Conservation (phyloP, 1,139 yeast species). For the Arxiozyma slooffiae region DNA sequence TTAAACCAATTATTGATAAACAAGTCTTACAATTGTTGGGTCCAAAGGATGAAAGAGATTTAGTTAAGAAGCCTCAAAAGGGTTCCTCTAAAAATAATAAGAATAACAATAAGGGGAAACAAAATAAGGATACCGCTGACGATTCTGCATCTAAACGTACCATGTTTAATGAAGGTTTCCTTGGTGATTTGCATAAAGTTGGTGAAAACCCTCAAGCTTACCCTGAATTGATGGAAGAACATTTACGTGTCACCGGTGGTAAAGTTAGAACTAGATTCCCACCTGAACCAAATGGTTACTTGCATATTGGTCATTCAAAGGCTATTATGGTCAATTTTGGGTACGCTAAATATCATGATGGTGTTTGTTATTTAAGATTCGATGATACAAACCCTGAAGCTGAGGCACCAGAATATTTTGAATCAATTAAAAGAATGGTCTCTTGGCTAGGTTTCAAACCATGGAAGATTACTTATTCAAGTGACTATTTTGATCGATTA, state of each 20-base stretch:
- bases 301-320: constrained; percentile 96
- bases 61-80: constrained; percentile 69
- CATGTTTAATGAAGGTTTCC: constrained; percentile 91
- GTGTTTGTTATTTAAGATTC: constrained; percentile 81
- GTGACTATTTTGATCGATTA: constrained; percentile 85
- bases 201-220: constrained; percentile 89
- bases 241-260: constrained; percentile 67
- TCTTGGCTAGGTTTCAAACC: constrained; percentile 91
- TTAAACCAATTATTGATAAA: constrained; percentile 79
- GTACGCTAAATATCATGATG: constrained; percentile 74
- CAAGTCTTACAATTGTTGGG: constrained; percentile 64
- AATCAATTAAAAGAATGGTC: constrained; percentile 73
- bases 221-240: constrained; percentile 76
- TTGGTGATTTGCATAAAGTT: constrained; percentile 89
- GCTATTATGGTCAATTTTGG: constrained; percentile 97
- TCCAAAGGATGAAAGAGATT: constrained; percentile 93
- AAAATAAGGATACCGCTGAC: constrained; percentile 27
- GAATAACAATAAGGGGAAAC: constrained; percentile 23
- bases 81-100: constrained; percentile 27
- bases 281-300: constrained; percentile 94
- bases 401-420: constrained; percentile 86
- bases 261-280: constrained; percentile 91
- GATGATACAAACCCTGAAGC: constrained; percentile 99
- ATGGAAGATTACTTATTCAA: constrained; percentile 88
- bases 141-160: constrained; percentile 42